Evolutionary conservation across 208 protist genomes (phyloP).

Genomic region (Acanthamoeba healyi): DNA sequence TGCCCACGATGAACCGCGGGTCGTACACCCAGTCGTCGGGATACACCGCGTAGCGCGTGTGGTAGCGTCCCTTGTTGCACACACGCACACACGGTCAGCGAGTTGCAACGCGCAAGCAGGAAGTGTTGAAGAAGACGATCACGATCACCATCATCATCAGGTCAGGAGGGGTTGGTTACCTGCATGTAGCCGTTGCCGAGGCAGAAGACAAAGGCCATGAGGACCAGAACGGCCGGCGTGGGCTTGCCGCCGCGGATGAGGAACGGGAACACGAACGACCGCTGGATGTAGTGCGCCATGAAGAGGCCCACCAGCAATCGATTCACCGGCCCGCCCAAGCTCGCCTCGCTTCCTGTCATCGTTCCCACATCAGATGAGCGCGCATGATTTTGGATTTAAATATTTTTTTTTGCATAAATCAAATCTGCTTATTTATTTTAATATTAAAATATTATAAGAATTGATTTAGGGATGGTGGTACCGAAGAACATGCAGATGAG

Average conservation of each 20-base stretch:
- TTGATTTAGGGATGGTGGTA: background rate
- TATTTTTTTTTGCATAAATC: too few relatives aligned
- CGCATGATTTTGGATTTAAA: too few relatives aligned
- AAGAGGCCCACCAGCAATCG: conserved; percentile 58
- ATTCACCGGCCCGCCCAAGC: conserved; percentile 2
- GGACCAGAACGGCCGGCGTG: conserved; percentile 77
- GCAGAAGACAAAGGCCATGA: conserved; percentile 86
- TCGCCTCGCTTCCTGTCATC: conserved; percentile 50
- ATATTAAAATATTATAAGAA: conserved; percentile 23
- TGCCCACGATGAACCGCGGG: conserved; percentile 77
- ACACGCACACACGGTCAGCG: background rate
- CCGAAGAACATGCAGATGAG: conserved; percentile 40
- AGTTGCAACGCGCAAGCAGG: background rate
- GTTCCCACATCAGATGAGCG: too few relatives aligned
- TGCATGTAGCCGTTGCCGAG: conserved; percentile 84
- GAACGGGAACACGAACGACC: conserved; percentile 81
- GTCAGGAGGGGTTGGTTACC: background rate
- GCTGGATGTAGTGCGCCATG: conserved; percentile 79
- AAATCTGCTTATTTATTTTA: too few relatives aligned
- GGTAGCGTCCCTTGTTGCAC: conserved; percentile 52
- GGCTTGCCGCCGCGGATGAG: conserved; percentile 78
- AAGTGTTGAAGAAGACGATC: background rate
- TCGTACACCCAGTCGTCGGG: conserved; percentile 59
- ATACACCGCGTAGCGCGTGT: conserved; percentile 75
- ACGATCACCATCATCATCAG: too few relatives aligned